phyloP scores from a whole-genome alignment of 106 monocot species.

The Dendrobium nobile region DNA sequence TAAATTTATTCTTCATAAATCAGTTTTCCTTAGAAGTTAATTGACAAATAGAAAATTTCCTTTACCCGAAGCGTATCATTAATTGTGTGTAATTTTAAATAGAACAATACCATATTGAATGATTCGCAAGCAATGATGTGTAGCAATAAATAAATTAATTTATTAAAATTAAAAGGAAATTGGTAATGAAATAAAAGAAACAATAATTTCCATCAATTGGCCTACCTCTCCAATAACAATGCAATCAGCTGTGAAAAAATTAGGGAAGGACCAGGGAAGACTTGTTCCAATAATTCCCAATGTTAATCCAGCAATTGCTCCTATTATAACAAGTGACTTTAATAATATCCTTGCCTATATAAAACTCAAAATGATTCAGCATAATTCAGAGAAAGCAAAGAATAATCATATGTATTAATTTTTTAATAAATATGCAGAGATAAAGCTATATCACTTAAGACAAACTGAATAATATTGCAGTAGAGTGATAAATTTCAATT shows the following conservation, averaged over 20 bases:
- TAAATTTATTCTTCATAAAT: too few species aligned
- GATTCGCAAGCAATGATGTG: too few species aligned
- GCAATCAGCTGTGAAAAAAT: conserved; percentile 56
- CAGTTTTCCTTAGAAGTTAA: too few species aligned
- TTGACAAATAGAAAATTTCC: too few species aligned
- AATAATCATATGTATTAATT: neutral
- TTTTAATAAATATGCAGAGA: too few species aligned
- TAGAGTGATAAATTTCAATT: too few species aligned
- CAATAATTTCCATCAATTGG: neutral
- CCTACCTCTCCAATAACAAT: conserved; percentile 63
- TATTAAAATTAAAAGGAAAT: neutral
- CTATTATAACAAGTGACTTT: conserved; percentile 79
- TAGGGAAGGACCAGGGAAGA: conserved; percentile 66
- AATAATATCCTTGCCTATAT: conserved; percentile 69
- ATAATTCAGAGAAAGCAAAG: conserved; percentile 7
- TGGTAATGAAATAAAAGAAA: neutral
- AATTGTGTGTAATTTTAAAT: too few species aligned
- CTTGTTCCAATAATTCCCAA: conserved; percentile 70
- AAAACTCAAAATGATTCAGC: conserved; percentile 1
- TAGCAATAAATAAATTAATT: too few species aligned
- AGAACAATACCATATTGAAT: too few species aligned
- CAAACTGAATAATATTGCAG: too few species aligned
- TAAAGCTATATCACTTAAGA: too few species aligned
- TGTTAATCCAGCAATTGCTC: conserved; percentile 66
- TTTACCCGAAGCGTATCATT: too few species aligned